Conservation (phyloP, 768 basidiomycete species). For the Lactarius akahatsu region DNA sequence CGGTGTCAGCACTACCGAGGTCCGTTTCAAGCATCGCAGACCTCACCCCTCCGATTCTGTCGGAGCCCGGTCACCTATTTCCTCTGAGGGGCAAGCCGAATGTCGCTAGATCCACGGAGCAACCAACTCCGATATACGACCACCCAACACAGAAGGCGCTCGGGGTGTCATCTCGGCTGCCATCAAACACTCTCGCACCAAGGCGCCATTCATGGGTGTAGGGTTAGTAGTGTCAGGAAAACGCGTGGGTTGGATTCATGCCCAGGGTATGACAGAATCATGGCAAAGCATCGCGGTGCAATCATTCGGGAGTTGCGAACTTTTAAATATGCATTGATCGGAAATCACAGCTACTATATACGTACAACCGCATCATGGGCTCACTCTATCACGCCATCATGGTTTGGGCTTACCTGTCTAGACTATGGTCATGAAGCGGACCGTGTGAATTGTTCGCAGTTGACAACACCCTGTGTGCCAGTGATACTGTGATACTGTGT, state of each 20-base stretch:
- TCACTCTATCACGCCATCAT: too few species aligned
- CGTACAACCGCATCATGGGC: too few species aligned
- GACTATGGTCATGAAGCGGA: background rate
- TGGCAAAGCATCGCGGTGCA: too few species aligned
- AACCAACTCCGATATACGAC: background rate
- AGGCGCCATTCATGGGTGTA: constrained; percentile 23
- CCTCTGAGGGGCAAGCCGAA: background rate
- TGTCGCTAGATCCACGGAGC: background rate
- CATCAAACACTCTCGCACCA: background rate
- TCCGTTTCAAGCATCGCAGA: background rate
- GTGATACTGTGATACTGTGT: background rate
- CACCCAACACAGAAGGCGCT: background rate
- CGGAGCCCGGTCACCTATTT: constrained; percentile 5
- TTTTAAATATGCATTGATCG: too few species aligned
- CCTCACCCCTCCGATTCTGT: constrained; percentile 3
- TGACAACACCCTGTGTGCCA: background rate
- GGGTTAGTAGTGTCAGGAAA: background rate
- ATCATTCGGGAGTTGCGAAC: too few species aligned
- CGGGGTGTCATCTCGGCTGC: background rate
- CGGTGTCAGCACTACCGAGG: background rate
- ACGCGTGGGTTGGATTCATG: background rate
- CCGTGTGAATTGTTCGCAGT: background rate
- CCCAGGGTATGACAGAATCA: background rate
- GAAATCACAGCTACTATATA: too few species aligned
- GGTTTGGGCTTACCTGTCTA: background rate